These are phyloP conservation scores for Spathaspora passalidarum DNA, from an alignment of 805 yeast species.

Conservation along the genomic window DNA sequence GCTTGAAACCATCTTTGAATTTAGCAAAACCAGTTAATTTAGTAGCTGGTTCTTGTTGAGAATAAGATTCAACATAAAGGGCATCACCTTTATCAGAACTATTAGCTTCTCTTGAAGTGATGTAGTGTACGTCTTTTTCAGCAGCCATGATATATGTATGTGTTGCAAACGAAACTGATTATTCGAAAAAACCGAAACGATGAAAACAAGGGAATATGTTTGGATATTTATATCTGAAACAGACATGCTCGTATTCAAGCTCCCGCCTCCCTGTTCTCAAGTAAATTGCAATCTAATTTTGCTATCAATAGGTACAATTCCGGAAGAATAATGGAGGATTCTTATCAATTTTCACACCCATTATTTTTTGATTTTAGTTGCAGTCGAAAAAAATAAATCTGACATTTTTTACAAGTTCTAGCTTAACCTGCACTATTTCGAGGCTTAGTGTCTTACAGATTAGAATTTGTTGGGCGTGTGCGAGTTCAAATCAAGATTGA, in stretches of 20 bases:
- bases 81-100: constrained; percentile 29
- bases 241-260: not conserved
- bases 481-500: too few species aligned
- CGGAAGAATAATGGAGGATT: not conserved
- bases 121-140: constrained; percentile 39
- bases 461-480: too few species aligned
- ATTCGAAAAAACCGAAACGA: not conserved
- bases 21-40: constrained; percentile 18
- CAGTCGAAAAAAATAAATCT: not conserved
- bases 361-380: not conserved
- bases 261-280: not conserved
- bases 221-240: not conserved
- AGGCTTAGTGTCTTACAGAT: too few species aligned
- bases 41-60: constrained; percentile 5
- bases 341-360: not conserved
- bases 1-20: constrained; percentile 19
- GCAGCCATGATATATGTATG: constrained; percentile 24
- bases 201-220: not conserved
- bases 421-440: too few species aligned
- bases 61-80: constrained; percentile 11
- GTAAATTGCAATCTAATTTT: not conserved
- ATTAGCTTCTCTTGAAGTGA: constrained; percentile 34
- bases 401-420: too few species aligned
- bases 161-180: too few species aligned
- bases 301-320: not conserved